Evolutionary conservation across 129 eudicot species (phyloP), one percentile per base, ranked within the genome.

Genomic region (Solidago caesia): DNA sequence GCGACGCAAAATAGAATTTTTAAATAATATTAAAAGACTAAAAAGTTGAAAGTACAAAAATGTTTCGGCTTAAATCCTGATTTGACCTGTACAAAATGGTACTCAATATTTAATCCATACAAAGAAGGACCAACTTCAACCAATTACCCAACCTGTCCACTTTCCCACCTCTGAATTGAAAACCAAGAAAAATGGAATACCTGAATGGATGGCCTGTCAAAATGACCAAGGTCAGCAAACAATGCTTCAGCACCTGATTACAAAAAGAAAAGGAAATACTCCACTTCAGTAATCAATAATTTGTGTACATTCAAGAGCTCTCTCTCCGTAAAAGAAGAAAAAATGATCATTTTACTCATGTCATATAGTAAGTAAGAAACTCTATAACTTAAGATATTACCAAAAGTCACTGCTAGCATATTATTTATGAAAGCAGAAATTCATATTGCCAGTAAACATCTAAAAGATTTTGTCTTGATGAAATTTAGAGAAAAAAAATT

Each of bases 181-280:
- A 78, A 78, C 67, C 7, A 44, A 44, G 68, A 80, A 60, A 60
- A 73, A 66, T n/a, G 58, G 67, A 70, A 61, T 59, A 86, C 96
- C 91, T 82, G 91, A 80, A 89, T 89, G 27, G 91, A 84, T 3
- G 48, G 59, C 58, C 77, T 81, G 82, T 82, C 80, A 68, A 89
- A 89, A 75, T 89, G 96, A 72, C 96, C 96, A 67, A 89, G 88
- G 77, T 89, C 96, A 80, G 96, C 96, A 86, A 89, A 89, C 79
- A 89, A 61, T 57, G 96, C 91, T 75, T 89, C 96, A 57, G 96
- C 77, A 75, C 96, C 96, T 89, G 84, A 41, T 57, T 45, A 68
- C 51, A 45, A 49, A 57, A 64, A 44, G 1, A 7, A 67, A 44
- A 42, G 59, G 6, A 41, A 2, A 51, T 43, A 53, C 47, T 56